Evolutionary conservation across 2,329 filamentous ascomycete species (phyloP).

Genomic region (Penicillium sp.): DNA sequence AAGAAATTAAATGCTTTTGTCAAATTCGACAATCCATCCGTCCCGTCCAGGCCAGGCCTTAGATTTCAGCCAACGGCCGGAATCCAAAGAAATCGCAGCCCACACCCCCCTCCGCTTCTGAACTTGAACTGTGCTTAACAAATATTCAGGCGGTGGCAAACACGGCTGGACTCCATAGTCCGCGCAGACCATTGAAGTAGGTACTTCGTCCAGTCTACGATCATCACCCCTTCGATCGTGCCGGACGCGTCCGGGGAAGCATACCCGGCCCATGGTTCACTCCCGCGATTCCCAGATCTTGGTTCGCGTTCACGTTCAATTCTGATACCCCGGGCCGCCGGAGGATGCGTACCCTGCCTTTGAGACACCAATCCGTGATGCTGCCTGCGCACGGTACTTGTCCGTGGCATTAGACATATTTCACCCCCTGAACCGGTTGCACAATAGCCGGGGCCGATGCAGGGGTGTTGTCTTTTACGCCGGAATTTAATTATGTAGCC

Average conservation of each 20-base stretch:
- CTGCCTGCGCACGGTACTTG: neutral
- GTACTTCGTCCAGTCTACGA: neutral
- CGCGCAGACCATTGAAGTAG: neutral
- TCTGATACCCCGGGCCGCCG: conserved; percentile 10
- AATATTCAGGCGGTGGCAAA: neutral
- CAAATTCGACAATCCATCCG: neutral
- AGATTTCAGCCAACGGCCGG: neutral
- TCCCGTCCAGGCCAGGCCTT: neutral
- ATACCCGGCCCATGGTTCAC: conserved; percentile 23
- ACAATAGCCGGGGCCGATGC: conserved; percentile 8
- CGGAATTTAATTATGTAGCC: neutral
- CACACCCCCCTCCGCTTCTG: neutral
- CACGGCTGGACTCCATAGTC: neutral
- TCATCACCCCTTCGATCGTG: conserved; percentile 10
- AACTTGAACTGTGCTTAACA: neutral
- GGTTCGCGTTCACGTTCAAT: conserved; percentile 4
- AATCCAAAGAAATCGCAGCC: neutral
- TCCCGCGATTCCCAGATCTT: conserved; percentile 12
- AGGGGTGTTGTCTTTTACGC: conserved; percentile 1
- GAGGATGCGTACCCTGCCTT: neutral
- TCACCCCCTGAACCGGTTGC: neutral
- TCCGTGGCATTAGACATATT: neutral
- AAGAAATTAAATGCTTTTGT: neutral
- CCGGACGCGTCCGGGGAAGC: conserved; percentile 18
- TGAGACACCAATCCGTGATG: neutral